Percentiles rank a stretch among this genome's conserved stretches.
These are phyloP conservation scores for Leersia perrieri DNA, from an alignment of 176 grass and related monocot species.

Conservation along the genomic window DNA sequence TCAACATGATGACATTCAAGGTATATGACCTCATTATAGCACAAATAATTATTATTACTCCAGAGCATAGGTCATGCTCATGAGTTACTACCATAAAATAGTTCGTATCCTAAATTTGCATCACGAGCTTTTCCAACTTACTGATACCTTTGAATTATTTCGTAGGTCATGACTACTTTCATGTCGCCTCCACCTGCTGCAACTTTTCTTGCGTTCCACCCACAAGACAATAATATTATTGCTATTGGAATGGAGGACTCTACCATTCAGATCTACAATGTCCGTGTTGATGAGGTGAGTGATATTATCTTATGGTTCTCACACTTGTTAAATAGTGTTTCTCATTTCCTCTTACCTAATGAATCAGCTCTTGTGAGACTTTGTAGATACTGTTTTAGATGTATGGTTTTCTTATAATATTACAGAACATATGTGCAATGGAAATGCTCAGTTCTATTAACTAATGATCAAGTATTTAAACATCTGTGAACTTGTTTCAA, in stretches of 20 bases:
- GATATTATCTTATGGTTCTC: background rate
- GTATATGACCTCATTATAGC: conserved; percentile 35
- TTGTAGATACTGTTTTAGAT: background rate
- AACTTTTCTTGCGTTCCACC: conserved; percentile 93
- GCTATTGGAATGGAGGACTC: conserved; percentile 99
- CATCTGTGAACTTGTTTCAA: background rate
- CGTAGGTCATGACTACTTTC: conserved; percentile 97
- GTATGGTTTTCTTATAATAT: background rate
- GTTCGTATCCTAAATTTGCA: background rate
- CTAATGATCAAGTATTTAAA: background rate
- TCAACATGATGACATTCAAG: conserved; percentile 99
- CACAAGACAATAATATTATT: conserved; percentile 99
- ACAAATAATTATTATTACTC: background rate
- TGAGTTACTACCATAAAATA: conserved; percentile 7
- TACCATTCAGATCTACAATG: conserved; percentile 98
- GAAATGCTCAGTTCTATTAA: background rate
- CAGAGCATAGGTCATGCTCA: background rate
- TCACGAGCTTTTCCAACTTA: background rate
- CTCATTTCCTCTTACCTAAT: conserved; percentile 9
- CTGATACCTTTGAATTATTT: background rate
- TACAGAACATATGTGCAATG: background rate
- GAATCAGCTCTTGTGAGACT: background rate
- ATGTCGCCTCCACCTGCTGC: conserved; percentile 96
- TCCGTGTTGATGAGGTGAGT: conserved; percentile 89
- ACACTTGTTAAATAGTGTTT: background rate